Percentiles rank a stretch among this genome's conserved stretches.
Conservation (phyloP, 2,329 filamentous ascomycete species). For the Penicillium carneum region DNA sequence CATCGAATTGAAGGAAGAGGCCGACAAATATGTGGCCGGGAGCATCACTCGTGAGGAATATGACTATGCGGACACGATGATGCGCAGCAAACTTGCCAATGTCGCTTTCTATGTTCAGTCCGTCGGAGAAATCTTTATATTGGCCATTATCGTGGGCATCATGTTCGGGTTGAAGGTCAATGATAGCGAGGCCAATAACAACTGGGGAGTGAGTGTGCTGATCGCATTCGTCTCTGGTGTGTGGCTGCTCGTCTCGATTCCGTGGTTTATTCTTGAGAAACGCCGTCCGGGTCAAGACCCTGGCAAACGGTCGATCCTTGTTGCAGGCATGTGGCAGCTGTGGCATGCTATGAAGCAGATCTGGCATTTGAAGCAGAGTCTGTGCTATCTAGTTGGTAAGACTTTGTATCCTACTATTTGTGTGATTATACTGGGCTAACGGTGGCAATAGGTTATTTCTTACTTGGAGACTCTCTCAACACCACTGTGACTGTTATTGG, state of each 20-base stretch:
- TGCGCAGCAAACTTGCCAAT: conserved; percentile 69
- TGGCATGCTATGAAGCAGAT: conserved; percentile 65
- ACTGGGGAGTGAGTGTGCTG: conserved; percentile 70
- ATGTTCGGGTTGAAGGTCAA: conserved; percentile 69
- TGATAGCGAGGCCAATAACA: conserved; percentile 66
- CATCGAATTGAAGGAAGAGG: conserved; percentile 57
- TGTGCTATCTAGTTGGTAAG: conserved; percentile 68
- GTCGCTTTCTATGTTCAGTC: conserved; percentile 70
- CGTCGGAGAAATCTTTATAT: conserved; percentile 66
- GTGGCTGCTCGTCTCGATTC: conserved; percentile 69
- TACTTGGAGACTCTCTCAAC: conserved; percentile 73
- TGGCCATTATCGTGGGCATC: conserved; percentile 70
- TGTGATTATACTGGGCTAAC: background rate
- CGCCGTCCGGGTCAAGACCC: conserved; percentile 65
- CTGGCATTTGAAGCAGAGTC: conserved; percentile 69
- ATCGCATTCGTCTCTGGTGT: conserved; percentile 70
- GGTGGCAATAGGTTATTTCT: conserved; percentile 62
- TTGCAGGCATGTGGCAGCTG: conserved; percentile 69
- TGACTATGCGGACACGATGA: conserved; percentile 67
- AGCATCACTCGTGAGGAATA: conserved; percentile 66
- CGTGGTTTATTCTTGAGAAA: conserved; percentile 73
- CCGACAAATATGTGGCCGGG: conserved; percentile 59
- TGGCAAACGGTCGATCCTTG: conserved; percentile 57
- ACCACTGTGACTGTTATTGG: conserved; percentile 73
- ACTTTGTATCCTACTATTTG: background rate